Evolutionary conservation across 345 rosid genomes (phyloP), one percentile per base, ranked within the genome.

Genomic region (Hibiscus mutabilis): DNA sequence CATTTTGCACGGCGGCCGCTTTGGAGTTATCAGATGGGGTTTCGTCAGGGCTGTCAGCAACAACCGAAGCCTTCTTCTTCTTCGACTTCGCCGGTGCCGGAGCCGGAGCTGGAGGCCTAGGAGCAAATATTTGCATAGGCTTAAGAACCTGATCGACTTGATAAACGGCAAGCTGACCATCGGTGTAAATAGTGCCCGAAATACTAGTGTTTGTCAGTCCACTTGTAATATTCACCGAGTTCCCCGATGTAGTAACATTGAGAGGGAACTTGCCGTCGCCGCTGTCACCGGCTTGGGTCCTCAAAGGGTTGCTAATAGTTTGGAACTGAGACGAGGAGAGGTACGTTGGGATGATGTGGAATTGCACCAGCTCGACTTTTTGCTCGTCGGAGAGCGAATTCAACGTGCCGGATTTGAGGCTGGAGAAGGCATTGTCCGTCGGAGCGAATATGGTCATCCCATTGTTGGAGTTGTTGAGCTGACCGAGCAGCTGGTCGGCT

Each of bases 371-470:
- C 76, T 77, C 83, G 1, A 49, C 75, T 63, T 84, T 80, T 47
- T 84, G 80, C 66, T 84, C 82, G 4, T 77, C 82, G 37, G 59
- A 73, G 14, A 84, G 75, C 21, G 80, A 71, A 24, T 84, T 84
- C 33, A 81, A 71, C 10, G 82, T 77, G 27, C 87, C 87, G 22
- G 85, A 52, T 65, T 76, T 77, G 3, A 84, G 85, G 59, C 66
- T 22, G 0, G 83, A 73, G 80, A 84, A 84, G 2, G 87, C 76
- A 61, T 76, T 79, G 69, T 84, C 87, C 3, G 80, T 52, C 2
- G 87, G 87, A 6, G 85, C 87, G 47, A 84, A 84, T 68, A 84
- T 74, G n/a, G 85, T 84, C 40, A 84, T 77, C 2, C 83, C 85
- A 18, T 81, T 82, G 76, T 84, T 80, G 29, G 85, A 59, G 68